Evolutionary conservation across 2,329 filamentous ascomycete species (phyloP), one percentile per base, ranked within the genome.

Genomic region (Plenodomus lindquistii): DNA sequence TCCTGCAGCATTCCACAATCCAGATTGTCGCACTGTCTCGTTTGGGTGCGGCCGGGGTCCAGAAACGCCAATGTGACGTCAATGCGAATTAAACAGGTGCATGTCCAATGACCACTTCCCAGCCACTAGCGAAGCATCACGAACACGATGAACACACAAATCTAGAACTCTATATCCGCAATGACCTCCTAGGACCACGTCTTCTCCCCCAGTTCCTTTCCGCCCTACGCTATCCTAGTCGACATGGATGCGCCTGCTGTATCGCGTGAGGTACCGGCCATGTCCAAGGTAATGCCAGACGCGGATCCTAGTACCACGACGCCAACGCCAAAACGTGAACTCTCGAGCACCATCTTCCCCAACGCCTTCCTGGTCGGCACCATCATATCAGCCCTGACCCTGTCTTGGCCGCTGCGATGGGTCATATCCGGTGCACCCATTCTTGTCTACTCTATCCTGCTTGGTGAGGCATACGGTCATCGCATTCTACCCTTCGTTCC

Each of bases 401-500:
- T 56, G 40, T 58, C 57, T 36, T 65, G 61, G 61, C 55, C 58
- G 9, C 27, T 57, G 27, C 60, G 67, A 50, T 78, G 75, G 75
- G 48, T 73, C 2, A 22, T 76, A 13, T 77, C 75, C n/a, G 74
- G 74, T 13, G 69, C 73, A 2, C 73, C 75, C 10, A 27, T 74
- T 11, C 50, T 77, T 4, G 63, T 71, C 17, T 70, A 67, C 61
- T 55, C 58, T 7, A 51, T 73, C 20, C 56, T 75, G 5, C 56
- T 72, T 6, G 74, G 73, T 17, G 65, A 73, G 43, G 57, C 63
- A 16, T 61, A 69, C 37, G 65, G 63, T 6, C 53, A 70, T 37
- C 72, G 78, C 13, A 68, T 81, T 16, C 52, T 81, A 10, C 71
- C 76, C 2, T 67, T 65, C 19, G 60, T 78, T 21, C 76, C 77